phyloP scores from a whole-genome alignment of 768 basidiomycete genomes.

The Dacryopinax spathularia region DNA sequence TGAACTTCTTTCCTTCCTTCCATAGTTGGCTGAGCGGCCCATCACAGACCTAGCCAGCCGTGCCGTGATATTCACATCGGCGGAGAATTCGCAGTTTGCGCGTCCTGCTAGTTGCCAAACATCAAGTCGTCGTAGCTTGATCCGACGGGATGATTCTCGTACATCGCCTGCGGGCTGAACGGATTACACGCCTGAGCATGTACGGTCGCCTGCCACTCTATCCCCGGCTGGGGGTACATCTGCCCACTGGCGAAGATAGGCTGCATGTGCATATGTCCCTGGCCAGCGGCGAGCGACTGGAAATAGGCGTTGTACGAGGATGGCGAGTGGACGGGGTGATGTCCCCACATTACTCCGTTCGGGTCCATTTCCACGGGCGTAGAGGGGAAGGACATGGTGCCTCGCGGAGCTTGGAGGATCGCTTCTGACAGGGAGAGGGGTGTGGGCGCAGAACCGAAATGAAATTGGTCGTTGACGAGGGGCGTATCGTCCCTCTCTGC shows the following conservation, averaged over 20 bases:
- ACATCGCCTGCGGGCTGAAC: background rate
- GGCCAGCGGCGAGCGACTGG: background rate
- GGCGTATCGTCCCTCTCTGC: background rate
- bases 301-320: background rate
- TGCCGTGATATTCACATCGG: too few species aligned
- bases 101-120: conserved; percentile 1
- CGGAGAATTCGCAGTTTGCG: too few species aligned
- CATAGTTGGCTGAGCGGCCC: background rate
- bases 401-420: background rate
- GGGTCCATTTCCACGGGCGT: background rate
- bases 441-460: background rate
- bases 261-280: background rate
- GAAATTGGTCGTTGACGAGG: background rate
- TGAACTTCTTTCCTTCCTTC: background rate
- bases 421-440: background rate
- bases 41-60: too few species aligned
- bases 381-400: background rate
- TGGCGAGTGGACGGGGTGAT: background rate
- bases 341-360: background rate
- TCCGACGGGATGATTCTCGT: background rate
- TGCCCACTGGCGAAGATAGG: background rate
- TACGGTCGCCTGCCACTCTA: background rate
- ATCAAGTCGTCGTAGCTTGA: background rate
- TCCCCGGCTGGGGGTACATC: background rate
- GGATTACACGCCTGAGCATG: background rate